These are phyloP conservation scores for Batrachochytrium dendrobatidis DNA, from an alignment of 371 early-diverging fungal genomes.

Conservation along the genomic window DNA sequence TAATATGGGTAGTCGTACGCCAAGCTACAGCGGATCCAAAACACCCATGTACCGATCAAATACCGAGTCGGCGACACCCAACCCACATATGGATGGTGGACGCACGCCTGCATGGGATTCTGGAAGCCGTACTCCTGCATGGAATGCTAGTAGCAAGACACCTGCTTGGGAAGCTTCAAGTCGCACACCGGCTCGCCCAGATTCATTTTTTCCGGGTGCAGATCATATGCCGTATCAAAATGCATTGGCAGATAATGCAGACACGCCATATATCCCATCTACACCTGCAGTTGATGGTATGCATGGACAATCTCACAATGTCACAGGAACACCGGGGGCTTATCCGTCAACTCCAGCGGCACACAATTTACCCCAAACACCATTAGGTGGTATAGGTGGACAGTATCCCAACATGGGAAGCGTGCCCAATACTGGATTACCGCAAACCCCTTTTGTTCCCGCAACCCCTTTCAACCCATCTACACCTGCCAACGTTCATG, in stretches of 20 bases:
- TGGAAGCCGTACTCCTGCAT: constrained; percentile 33
- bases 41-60: constrained; percentile 66
- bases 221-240: not conserved
- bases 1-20: constrained; percentile 29
- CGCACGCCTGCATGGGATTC: constrained; percentile 51
- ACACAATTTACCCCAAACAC: constrained; percentile 21
- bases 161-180: constrained; percentile 21
- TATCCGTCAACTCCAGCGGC: not conserved
- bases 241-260: constrained; percentile 12
- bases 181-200: constrained; percentile 13
- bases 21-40: constrained; percentile 44
- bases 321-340: constrained; percentile 19
- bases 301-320: constrained; percentile 9
- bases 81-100: constrained; percentile 46
- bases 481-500: constrained; percentile 15
- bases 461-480: constrained; percentile 22
- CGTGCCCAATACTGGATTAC: constrained; percentile 10
- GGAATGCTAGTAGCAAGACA: constrained; percentile 32
- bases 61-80: constrained; percentile 55
- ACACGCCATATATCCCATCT: constrained; percentile 23
- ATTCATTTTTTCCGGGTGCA: not conserved
- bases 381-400: constrained; percentile 11
- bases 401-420: constrained; percentile 17
- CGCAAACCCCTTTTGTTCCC: constrained; percentile 15
- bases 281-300: constrained; percentile 12